Base-by-base conservation (phyloP, 805 yeast genomes). In the Schizosaccharomyces osmophilus region DNA sequence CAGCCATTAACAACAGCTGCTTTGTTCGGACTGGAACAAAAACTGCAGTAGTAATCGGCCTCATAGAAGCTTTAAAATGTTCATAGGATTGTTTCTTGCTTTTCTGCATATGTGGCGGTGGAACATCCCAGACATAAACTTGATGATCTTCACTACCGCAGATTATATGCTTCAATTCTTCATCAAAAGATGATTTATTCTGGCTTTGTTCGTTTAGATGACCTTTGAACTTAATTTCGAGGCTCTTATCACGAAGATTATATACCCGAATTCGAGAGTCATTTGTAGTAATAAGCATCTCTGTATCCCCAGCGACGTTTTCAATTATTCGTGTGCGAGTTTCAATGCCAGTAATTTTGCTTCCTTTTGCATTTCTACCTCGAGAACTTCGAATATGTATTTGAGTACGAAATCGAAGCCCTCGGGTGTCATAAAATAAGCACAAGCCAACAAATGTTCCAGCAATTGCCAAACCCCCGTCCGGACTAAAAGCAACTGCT, bases 101-200 rank as follows among this genome's bases (percentile, higher is more conserved):
- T 58, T 65, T 65, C 59, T 62, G 60, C 26, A 65, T 69, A 4
- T 48, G 57, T 13, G 59, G 61, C 4, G 63, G 19, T 24, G 58
- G 63, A 55, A 77, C 70, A 62, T 78, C 77, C 97, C 97, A 90
- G 13, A 86, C 73, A 68, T 88, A 89, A 15, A 85, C 79, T 82
- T 88, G 82, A 66, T 85, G 87, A 71, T 89, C 93, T 69, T 89
- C 96, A 13, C 94, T 84, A 0, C 95, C 95, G 6, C 85, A 76
- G 8, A 88, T 77, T 5, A 88, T 77, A 67, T 79, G 79, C 13
- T 72, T 67, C 61, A 75, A 72, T 66, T 82, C 82, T 61, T 80
- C 86, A 29, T 82, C 79, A 1, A 79, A 68, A 0, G 79, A 71
- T 0, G 95, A 95, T 13, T 75, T 75, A 60, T 85, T 84, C 54